Percentiles rank a stretch among this genome's conserved stretches.
phyloP scores from a whole-genome alignment of 495 filamentous ascomycete species.

The Lepraria neglecta region DNA sequence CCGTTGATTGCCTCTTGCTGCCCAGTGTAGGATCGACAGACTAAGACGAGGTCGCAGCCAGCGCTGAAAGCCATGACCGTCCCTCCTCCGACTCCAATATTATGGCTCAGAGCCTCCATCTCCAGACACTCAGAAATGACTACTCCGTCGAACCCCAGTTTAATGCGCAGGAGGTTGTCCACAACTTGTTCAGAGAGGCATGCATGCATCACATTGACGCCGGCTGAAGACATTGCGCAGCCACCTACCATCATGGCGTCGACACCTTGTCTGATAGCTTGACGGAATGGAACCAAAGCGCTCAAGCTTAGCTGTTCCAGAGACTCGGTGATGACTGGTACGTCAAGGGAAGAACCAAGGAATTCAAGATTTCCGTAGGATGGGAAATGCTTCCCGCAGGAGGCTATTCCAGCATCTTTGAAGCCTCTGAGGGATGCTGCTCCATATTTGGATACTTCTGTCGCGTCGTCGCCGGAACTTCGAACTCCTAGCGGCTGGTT shows the following conservation, averaged over 20 bases:
- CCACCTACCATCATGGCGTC: constrained; percentile 93
- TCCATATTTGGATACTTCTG: constrained; percentile 81
- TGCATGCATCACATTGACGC: constrained; percentile 86
- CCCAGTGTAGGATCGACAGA: constrained; percentile 77
- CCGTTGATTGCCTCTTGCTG: constrained; percentile 84
- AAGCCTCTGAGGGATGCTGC: constrained; percentile 84
- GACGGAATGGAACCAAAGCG: constrained; percentile 79
- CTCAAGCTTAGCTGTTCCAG: constrained; percentile 78
- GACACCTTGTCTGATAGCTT: constrained; percentile 72
- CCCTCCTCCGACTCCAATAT: constrained; percentile 86
- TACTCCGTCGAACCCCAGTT: constrained; percentile 80
- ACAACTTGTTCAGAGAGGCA: constrained; percentile 88
- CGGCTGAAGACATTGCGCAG: constrained; percentile 77
- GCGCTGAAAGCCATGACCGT: constrained; percentile 93
- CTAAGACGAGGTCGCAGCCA: constrained; percentile 77
- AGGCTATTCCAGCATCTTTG: constrained; percentile 74
- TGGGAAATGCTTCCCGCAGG: constrained; percentile 89
- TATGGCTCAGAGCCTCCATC: constrained; percentile 86
- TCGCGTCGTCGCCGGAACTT: constrained; percentile 77
- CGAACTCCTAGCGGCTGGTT: constrained; percentile 83
- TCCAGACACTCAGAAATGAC: constrained; percentile 94
- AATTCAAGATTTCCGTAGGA: constrained; percentile 92
- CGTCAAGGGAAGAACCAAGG: constrained; percentile 74
- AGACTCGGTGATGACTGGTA: constrained; percentile 87
- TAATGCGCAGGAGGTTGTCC: constrained; percentile 71